Conservation (phyloP, 805 yeast genomes). For the Suhomyces canberraensis region DNA sequence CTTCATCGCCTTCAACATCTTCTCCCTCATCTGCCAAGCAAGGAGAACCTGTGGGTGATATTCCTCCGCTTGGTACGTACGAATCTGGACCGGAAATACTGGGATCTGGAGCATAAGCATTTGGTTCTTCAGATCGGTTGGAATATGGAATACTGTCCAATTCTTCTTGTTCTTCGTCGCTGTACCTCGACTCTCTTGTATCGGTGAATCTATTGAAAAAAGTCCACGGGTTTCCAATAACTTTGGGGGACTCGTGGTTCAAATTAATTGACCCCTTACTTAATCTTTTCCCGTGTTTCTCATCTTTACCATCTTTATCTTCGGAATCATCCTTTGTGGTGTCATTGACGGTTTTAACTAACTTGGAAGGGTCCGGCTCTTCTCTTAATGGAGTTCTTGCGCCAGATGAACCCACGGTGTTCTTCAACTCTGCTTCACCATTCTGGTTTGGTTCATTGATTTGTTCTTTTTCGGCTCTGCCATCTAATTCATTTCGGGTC, state of each 20-base stretch:
- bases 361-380: no score
- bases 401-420: no score
- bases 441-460: no score
- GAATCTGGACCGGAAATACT: neutral
- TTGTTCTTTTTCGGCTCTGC: no score
- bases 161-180: conserved; percentile 27
- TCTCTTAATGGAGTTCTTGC: no score
- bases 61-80: neutral
- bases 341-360: no score
- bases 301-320: no score
- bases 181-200: conserved; percentile 31
- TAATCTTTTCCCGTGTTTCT: no score
- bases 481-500: no score
- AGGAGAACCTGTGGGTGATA: neutral
- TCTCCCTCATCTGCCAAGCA: neutral
- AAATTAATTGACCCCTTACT: conserved; percentile 3
- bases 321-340: no score
- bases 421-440: no score
- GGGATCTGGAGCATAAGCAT: neutral
- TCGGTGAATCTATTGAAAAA: conserved; percentile 29
- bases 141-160: conserved; percentile 13
- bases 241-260: conserved; percentile 19
- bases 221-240: conserved; percentile 30
- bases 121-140: neutral
- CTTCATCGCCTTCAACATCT: neutral